Evolutionary conservation across 305 asterid species (phyloP), one percentile per base, ranked within the genome.

Genomic region (Solanum hybrid): DNA sequence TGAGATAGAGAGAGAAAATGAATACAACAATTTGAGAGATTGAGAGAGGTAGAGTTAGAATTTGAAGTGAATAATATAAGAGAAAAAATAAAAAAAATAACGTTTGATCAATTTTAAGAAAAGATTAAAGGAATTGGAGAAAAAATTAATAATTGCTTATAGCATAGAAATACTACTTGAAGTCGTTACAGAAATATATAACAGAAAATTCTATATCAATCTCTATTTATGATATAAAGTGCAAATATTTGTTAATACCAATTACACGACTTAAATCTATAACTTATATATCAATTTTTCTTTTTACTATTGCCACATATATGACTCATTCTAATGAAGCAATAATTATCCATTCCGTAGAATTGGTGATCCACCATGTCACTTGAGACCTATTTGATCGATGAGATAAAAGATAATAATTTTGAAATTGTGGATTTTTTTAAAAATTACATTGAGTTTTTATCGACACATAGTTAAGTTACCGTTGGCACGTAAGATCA

Each of bases 381-480:
- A 56, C 69, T 56, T 2, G 22, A 56, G 10, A 56, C 15, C 7
- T 56, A 56, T 56, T 56, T 17, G 24, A 56, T 56, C 24, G 2
- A 17, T 0, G 2, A 17, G 66, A 56, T 6, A 56, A 56, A 56
- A 56, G 0, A 56, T 17, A 56, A 6, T 17, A 56, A 0, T 6
- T 56, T 56, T 56, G 2, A 17, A 14, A 51, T 17, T 0, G 2
- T 15, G 0, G 2, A 51, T 15, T 51, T 42, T 42, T 0, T 0
- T 0, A 42, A 12, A 42, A 13, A 42, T 26, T 71, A 71, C 4
- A 1, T 29, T 0, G 0, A 34, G 4, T 26, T 19, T 77, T 5
- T 77, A 2, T 77, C 0, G 0, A 78, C 29, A 78, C 17, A 27
- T 34, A 77, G 42, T 19, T 22, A 78, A 22, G 84, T 34, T 78